Evolutionary conservation across 2,329 filamentous ascomycete genomes (phyloP), one percentile per base, ranked within the genome.

Genomic region (Parastagonospora nodorum): DNA sequence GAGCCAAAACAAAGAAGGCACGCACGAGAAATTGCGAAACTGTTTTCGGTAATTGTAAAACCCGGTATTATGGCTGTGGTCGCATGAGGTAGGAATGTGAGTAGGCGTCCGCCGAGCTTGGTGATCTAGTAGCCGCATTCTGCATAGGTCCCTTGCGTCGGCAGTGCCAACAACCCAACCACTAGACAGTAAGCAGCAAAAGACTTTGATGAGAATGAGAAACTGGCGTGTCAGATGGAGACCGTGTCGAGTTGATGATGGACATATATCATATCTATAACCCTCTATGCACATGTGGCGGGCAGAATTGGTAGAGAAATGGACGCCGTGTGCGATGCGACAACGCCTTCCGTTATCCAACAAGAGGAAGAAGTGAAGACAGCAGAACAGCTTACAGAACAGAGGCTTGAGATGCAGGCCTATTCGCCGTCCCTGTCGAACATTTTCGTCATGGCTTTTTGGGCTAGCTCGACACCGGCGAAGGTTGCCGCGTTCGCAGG

Each of bases 401-500:
- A 27, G 16, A 5, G 29, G 16, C 31, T 12, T 9, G 19, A 24
- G 14, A 5, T 8, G 11, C 16, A 8, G 8, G 8, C 8, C 24
- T 66, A 73, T 52, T 73, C 68, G 40, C 55, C 67, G 41, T 71
- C 68, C 6, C 58, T 55, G 48, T 79, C 84, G 70, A 93, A 90
- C 42, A 83, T 77, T 81, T 86, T 92, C 60, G 84, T 87, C 88
- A 94, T 91, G 39, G 86, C 86, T 75, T 90, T 87, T 69, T 94
- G 89, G 37, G 90, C 90, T 72, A 93, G 74, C 78, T 94, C 90
- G 7, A 94, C 89, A 9, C 90, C 89, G 67, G 92, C 76, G 67
- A 99, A 99, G 2, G 94, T 97, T 29, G 94, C 94, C 2, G 94
- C 94, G 72, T 99, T 99, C 8, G 94, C 94, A 6, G 94, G 94